phyloP scores from a whole-genome alignment of 192 early-diverging fungal genomes.

The Rhizophagus sp. region DNA sequence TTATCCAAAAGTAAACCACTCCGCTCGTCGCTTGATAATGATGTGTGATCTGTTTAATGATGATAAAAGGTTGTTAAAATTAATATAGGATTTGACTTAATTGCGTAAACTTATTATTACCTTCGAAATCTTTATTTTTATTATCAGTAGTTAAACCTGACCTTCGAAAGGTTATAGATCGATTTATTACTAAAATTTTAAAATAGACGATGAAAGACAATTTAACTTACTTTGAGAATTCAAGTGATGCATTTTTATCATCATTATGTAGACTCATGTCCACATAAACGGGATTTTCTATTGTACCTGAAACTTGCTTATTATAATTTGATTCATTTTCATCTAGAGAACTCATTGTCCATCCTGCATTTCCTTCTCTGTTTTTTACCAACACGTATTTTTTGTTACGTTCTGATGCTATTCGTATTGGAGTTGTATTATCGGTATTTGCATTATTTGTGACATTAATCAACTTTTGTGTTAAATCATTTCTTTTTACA shows the following conservation, averaged over 20 bases:
- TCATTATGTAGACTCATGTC: constrained; percentile 34
- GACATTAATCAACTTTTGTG: constrained; percentile 63
- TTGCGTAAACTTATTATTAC: background rate
- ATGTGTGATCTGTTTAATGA: background rate
- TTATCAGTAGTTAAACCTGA: background rate
- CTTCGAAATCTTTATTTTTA: background rate
- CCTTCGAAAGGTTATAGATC: background rate
- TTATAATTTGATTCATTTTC: constrained; percentile 21
- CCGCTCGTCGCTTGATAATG: constrained; percentile 12
- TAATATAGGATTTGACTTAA: background rate
- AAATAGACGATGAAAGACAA: background rate
- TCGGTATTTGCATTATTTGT: constrained; percentile 43
- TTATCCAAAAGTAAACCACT: constrained; percentile 36
- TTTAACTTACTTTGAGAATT: background rate
- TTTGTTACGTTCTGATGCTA: constrained; percentile 79
- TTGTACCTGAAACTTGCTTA: constrained; percentile 23
- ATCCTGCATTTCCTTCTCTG: constrained; percentile 67
- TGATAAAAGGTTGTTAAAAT: background rate
- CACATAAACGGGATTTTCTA: constrained; percentile 34
- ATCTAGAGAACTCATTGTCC: constrained; percentile 55
- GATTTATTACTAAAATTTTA: background rate
- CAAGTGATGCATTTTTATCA: constrained; percentile 33
- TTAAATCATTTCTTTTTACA: constrained; percentile 81
- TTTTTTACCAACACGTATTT: constrained; percentile 89
- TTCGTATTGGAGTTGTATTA: constrained; percentile 51